Evolutionary conservation across 257 asterid genomes (phyloP).

Genomic region (Scutellaria minor): DNA sequence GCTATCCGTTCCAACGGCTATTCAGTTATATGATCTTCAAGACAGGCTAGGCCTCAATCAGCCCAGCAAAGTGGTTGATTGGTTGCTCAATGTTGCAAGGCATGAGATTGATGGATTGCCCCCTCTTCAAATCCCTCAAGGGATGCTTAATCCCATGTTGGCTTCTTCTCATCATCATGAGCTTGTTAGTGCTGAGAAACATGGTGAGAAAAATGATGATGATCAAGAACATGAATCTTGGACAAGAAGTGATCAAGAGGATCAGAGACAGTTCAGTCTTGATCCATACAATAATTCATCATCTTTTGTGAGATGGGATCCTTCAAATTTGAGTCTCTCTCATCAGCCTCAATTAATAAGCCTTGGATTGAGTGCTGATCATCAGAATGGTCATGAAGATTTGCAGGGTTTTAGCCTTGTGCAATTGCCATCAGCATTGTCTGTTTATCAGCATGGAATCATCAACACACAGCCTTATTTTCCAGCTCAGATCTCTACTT

Average conservation of each 20-base stretch:
- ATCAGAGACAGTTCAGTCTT: constrained; percentile 18
- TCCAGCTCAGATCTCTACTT: constrained; percentile 40
- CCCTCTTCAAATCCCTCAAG: constrained; percentile 69
- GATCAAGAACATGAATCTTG: constrained; percentile 26
- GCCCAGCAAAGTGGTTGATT: constrained; percentile 85
- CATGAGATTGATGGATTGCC: constrained; percentile 74
- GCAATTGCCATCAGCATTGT: constrained; percentile 32
- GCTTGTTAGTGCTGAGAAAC: constrained; percentile 26
- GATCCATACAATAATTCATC: constrained; percentile 11
- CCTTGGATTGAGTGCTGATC: constrained; percentile 40
- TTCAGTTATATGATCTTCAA: constrained; percentile 82
- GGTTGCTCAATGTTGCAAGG: constrained; percentile 78
- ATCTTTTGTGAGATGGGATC: constrained; percentile 56
- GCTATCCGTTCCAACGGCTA: constrained; percentile 83
- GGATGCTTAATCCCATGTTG: constrained; percentile 21
- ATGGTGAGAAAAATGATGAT: constrained; percentile 23
- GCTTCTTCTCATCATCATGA: constrained; percentile 36
- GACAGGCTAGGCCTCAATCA: constrained; percentile 77
- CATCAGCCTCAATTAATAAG: constrained; percentile 43
- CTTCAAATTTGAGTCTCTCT: constrained; percentile 58
- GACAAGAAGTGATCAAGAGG: constrained; percentile 22
- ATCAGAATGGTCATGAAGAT: constrained; percentile 26
- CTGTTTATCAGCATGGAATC: constrained; percentile 38
- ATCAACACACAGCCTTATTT: constrained; percentile 47
- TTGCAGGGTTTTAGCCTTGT: constrained; percentile 43